Evolutionary conservation across 306 rosid species (phyloP).

Genomic region (Delonix regia): DNA sequence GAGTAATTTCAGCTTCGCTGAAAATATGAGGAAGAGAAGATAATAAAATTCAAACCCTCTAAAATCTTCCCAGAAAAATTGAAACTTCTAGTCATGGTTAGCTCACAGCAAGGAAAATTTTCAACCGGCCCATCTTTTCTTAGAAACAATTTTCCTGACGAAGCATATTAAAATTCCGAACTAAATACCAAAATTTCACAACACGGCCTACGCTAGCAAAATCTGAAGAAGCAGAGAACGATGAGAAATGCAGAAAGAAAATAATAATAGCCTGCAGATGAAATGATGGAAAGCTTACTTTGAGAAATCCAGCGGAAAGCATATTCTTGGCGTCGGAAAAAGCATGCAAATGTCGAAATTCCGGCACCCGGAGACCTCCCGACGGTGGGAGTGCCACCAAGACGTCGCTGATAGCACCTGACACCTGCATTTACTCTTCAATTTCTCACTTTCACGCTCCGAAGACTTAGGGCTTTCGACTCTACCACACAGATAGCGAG

Average conservation of each 20-base stretch:
- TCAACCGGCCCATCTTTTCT: background rate
- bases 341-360: conserved; percentile 56
- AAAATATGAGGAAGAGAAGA: conserved; percentile 1
- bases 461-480: conserved; percentile 4
- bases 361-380: conserved; percentile 56
- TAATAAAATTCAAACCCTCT: background rate
- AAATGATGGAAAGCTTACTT: conserved; percentile 51
- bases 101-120: background rate
- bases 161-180: background rate
- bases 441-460: conserved; percentile 10
- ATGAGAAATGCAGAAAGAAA: conserved; percentile 7
- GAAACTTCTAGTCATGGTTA: background rate
- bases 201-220: background rate
- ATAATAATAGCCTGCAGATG: background rate
- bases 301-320: conserved; percentile 54
- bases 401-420: conserved; percentile 71
- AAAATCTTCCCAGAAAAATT: background rate
- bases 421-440: conserved; percentile 61
- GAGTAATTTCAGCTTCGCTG: background rate
- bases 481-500: background rate
- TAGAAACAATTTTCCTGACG: background rate
- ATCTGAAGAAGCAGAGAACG: background rate
- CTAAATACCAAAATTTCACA: conserved; percentile 14
- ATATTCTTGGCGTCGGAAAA: conserved; percentile 58
- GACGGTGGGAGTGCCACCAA: conserved; percentile 64